Conservation (phyloP, 1,284 basidiomycete genomes). For the Melampsora medusae region DNA sequence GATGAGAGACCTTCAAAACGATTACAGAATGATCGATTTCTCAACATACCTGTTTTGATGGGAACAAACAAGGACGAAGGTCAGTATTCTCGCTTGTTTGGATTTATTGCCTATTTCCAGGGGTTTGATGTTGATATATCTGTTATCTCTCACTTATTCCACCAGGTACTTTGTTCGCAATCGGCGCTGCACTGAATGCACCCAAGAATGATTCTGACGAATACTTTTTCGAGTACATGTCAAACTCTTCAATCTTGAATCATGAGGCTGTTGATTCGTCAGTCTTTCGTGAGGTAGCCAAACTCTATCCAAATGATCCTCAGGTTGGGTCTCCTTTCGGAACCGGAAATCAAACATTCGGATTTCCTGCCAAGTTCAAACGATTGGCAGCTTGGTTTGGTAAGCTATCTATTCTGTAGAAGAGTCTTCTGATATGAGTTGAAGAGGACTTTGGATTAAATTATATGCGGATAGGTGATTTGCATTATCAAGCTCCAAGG, state of each 20-base stretch:
- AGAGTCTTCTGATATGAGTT: background rate
- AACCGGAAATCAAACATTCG: conserved; percentile 45
- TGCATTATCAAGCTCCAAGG: conserved; percentile 41
- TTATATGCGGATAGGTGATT: conserved; percentile 14
- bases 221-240: conserved; percentile 30
- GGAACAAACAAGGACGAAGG: conserved; percentile 42
- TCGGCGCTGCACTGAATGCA: background rate
- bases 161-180: conserved; percentile 14
- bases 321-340: conserved; percentile 47
- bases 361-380: conserved; percentile 31
- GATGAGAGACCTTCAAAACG: conserved; percentile 22
- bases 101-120: background rate
- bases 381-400: conserved; percentile 37
- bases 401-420: background rate
- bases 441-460: background rate
- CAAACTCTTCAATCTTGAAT: conserved; percentile 30
- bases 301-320: conserved; percentile 47
- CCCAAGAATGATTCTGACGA: conserved; percentile 3
- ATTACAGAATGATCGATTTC: conserved; percentile 7
- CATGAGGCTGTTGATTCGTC: conserved; percentile 8
- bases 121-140: too few species aligned
- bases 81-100: background rate
- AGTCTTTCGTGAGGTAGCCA: conserved; percentile 32
- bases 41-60: conserved; percentile 26
- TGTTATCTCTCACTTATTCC: background rate